Percentiles rank a stretch among this genome's conserved stretches.
phyloP scores from a whole-genome alignment of 495 filamentous ascomycete species.

The Talaromyces proteolyticus region DNA sequence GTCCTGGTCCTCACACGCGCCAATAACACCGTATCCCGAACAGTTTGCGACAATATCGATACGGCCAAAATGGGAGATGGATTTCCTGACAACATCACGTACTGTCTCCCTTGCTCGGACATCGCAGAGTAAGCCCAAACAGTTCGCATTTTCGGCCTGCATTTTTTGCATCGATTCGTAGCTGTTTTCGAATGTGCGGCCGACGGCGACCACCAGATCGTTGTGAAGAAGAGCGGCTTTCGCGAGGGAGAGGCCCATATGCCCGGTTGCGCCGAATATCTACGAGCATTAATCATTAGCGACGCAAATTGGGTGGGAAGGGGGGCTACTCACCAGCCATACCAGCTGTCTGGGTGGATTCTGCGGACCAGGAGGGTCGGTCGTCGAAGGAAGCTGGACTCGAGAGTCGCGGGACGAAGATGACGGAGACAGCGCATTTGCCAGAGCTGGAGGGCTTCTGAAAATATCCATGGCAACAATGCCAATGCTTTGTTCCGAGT shows the following conservation, averaged over 20 bases:
- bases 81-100: conserved; percentile 57
- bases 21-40: conserved; percentile 88
- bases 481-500: no score
- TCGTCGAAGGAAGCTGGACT: conserved; percentile 64
- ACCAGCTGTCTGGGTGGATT: conserved; percentile 68
- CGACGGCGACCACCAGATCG: conserved; percentile 86
- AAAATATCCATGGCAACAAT: conserved; percentile 7
- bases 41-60: conserved; percentile 91
- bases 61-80: conserved; percentile 68
- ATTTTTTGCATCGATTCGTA: conserved; percentile 59
- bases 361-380: conserved; percentile 69
- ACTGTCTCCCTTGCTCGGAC: conserved; percentile 80
- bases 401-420: conserved; percentile 31
- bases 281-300: conserved; percentile 19
- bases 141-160: conserved; percentile 51
- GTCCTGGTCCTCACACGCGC: conserved; percentile 94
- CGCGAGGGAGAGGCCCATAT: conserved; percentile 88
- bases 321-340: conserved; percentile 62
- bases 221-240: conserved; percentile 72
- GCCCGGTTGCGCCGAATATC: conserved; percentile 93
- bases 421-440: conserved; percentile 18
- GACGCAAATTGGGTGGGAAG: neutral
- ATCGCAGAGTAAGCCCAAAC: conserved; percentile 79
- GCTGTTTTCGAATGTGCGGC: conserved; percentile 75
- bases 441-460: conserved; percentile 14